A percentile compares a stretch with the other conserved stretches of the same genome.
Evolutionary conservation across 768 basidiomycete genomes (phyloP).

Genomic region (Lactarius hatsudake): DNA sequence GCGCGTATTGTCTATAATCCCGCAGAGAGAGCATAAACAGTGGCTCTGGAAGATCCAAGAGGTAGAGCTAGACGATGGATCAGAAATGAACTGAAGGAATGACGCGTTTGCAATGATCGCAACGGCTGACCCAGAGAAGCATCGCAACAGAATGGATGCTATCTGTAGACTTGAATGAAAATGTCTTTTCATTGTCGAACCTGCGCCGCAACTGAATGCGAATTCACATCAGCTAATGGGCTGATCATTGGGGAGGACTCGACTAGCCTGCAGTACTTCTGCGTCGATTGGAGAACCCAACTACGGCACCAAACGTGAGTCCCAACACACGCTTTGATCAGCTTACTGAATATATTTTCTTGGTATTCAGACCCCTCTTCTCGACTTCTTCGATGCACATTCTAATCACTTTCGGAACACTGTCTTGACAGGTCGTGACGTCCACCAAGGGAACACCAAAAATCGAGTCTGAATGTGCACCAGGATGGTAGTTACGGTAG

Average conservation of each 20-base stretch:
- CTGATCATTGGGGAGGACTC: not conserved
- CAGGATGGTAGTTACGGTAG: not conserved
- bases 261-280: not conserved
- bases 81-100: not conserved
- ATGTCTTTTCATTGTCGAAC: not conserved
- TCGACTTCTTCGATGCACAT: not conserved
- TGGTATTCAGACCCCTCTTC: not conserved
- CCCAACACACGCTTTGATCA: not conserved
- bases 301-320: not conserved
- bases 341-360: not conserved
- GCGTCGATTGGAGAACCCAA: not conserved
- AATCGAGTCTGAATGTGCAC: not conserved
- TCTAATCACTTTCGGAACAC: not conserved
- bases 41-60: not conserved
- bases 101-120: not conserved
- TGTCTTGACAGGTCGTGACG: not conserved
- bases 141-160: not conserved
- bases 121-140: not conserved
- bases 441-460: not conserved
- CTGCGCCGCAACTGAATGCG: not conserved
- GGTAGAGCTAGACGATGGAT: not conserved
- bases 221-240: not conserved
- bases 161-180: not conserved
- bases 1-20: not conserved
- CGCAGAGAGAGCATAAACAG: not conserved